Percentiles rank a stretch among this genome's conserved stretches.
phyloP scores from a whole-genome alignment of 768 basidiomycete species.

The Amanita pallidorosea region DNA sequence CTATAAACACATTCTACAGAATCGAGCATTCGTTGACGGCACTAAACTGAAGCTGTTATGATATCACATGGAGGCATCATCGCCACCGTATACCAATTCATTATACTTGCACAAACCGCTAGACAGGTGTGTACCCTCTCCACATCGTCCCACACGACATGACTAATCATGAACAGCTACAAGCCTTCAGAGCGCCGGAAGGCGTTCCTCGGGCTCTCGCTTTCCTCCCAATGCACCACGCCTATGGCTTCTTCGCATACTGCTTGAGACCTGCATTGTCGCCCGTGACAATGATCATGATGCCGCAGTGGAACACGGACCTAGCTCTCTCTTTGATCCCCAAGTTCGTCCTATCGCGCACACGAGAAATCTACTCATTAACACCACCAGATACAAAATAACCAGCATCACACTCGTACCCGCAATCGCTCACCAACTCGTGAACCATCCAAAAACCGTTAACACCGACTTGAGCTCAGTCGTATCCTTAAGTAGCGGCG shows the following conservation, averaged over 20 bases:
- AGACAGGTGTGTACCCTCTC: slow-evolving; percentile 19
- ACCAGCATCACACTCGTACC: slow-evolving; percentile 45
- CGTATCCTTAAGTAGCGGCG: slow-evolving; percentile 35
- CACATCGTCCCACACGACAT: background rate
- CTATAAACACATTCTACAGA: background rate
- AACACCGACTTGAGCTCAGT: slow-evolving; percentile 46
- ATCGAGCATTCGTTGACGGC: background rate
- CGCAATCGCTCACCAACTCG: slow-evolving; percentile 54
- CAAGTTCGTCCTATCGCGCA: background rate
- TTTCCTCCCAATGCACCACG: slow-evolving; percentile 60
- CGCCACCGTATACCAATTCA: slow-evolving; percentile 28
- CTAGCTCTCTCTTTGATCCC: background rate
- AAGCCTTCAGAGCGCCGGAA: slow-evolving; percentile 27
- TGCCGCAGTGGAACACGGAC: slow-evolving; percentile 48
- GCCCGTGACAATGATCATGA: slow-evolving; percentile 38
- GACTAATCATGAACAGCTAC: slow-evolving; percentile 18
- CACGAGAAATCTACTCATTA: too few species aligned
- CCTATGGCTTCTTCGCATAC: slow-evolving; percentile 48
- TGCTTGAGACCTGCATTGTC: slow-evolving; percentile 35
- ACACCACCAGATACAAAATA: slow-evolving; percentile 38
- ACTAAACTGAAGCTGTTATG: slow-evolving; percentile 44
- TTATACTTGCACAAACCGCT: slow-evolving; percentile 18
- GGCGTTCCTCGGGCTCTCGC: slow-evolving; percentile 39
- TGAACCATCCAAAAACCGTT: slow-evolving; percentile 39
- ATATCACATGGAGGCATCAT: slow-evolving; percentile 58